phyloP scores from a whole-genome alignment of 2,329 filamentous ascomycete genomes.

The Trichoderma breve region DNA sequence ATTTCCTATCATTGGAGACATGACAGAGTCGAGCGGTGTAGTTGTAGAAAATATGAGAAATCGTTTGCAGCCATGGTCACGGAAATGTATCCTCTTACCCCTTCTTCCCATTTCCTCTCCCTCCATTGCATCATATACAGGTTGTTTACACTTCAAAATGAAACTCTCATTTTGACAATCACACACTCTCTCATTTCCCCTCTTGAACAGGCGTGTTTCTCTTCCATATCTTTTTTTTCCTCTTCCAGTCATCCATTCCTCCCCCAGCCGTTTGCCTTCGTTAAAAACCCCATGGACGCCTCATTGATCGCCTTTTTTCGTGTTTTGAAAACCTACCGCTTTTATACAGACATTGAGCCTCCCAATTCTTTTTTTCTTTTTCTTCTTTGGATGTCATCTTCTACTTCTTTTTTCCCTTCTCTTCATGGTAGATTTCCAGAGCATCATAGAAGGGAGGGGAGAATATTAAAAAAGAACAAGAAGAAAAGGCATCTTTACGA shows the following conservation, averaged over 20 bases:
- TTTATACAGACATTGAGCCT: not conserved
- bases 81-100: not conserved
- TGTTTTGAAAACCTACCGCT: not conserved
- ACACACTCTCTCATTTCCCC: not conserved
- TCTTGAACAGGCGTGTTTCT: not conserved
- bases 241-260: not conserved
- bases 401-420: not conserved
- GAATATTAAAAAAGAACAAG: not conserved
- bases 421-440: not conserved
- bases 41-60: conserved; percentile 17
- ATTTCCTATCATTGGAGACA: conserved; percentile 13
- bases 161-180: conserved; percentile 1
- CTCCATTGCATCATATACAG: conserved; percentile 18
- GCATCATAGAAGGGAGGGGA: not conserved
- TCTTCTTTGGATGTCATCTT: not conserved
- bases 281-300: conserved; percentile 17
- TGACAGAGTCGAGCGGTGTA: conserved; percentile 21
- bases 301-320: conserved; percentile 3
- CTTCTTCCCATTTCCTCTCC: not conserved
- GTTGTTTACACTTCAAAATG: conserved; percentile 19
- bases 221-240: not conserved
- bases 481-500: not conserved
- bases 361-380: not conserved
- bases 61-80: conserved; percentile 5
- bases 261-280: not conserved